Evolutionary conservation across 169 alveolate species (phyloP).

Genomic region (Eimeria tenella): DNA sequence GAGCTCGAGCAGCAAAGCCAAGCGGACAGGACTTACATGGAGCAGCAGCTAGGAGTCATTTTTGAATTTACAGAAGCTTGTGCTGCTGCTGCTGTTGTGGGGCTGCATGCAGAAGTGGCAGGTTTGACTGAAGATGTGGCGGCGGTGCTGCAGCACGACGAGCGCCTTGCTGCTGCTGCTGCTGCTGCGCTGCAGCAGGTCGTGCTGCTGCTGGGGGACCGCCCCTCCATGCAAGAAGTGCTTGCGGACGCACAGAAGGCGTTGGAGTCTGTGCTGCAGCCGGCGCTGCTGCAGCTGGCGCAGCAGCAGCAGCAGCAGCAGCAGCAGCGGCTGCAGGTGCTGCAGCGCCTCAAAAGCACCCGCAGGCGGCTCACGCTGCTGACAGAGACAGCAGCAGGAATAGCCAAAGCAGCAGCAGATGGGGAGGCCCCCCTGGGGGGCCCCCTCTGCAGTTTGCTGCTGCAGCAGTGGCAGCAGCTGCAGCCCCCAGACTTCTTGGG

Average conservation of each 20-base stretch:
- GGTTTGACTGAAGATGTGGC: background rate
- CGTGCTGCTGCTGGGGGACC: constrained; percentile 31
- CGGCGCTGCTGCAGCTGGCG: constrained; percentile 21
- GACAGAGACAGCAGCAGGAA: constrained; percentile 26
- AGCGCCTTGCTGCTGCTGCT: constrained; percentile 26
- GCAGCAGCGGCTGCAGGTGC: constrained; percentile 48
- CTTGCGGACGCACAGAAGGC: background rate
- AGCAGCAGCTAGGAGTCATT: background rate
- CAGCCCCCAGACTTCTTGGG: constrained; percentile 14
- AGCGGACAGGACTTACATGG: background rate
- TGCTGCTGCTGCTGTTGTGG: constrained; percentile 14
- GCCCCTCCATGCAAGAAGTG: background rate
- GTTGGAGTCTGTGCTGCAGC: background rate
- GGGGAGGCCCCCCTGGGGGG: constrained; percentile 22
- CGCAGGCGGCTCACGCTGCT: constrained; percentile 11
- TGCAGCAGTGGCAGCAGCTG: constrained; percentile 63
- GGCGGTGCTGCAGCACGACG: constrained; percentile 1
- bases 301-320: constrained; percentile 41
- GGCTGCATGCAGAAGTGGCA: background rate
- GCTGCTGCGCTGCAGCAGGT: constrained; percentile 32
- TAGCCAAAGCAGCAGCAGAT: background rate
- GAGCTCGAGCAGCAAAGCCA: background rate
- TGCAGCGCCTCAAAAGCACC: constrained; percentile 9
- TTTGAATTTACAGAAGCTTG: background rate
- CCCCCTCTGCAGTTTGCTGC: constrained; percentile 26